Conservation (phyloP, 2,329 filamentous ascomycete genomes). For the Sclerotinia minor region DNA sequence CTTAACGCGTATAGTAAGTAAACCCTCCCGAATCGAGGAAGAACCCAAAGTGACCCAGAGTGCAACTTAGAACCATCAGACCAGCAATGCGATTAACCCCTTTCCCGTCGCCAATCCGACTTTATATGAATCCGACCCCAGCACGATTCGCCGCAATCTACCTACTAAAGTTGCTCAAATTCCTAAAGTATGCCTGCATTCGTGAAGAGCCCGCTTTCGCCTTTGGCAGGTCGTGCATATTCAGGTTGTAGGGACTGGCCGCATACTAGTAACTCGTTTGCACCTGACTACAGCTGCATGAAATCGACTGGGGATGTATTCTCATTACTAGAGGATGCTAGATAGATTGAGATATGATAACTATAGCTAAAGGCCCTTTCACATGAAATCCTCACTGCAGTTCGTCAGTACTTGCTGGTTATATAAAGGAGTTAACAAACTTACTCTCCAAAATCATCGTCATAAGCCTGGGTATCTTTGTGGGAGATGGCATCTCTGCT, state of each 20-base stretch:
- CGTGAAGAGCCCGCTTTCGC: background rate
- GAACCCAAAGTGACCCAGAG: constrained; percentile 4
- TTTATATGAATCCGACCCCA: background rate
- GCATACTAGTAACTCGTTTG: background rate
- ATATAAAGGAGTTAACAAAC: constrained; percentile 44
- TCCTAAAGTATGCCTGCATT: background rate
- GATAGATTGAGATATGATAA: constrained; percentile 15
- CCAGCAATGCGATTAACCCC: background rate
- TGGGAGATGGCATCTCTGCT: constrained; percentile 54
- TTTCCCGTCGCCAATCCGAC: background rate
- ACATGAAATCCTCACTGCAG: constrained; percentile 70
- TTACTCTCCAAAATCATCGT: constrained; percentile 84
- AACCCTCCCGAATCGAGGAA: background rate
- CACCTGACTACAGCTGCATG: background rate
- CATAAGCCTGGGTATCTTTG: constrained; percentile 76
- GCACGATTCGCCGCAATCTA: background rate
- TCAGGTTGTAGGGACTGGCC: background rate
- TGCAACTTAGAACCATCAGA: constrained; percentile 6
- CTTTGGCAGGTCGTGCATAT: background rate
- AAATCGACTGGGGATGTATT: background rate
- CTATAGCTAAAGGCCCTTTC: constrained; percentile 44
- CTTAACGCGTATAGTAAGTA: background rate
- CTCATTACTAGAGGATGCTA: background rate
- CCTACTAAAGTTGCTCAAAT: no score
- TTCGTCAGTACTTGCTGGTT: constrained; percentile 31